A percentile compares a stretch with the other conserved stretches of the same genome.
Conservation (phyloP, 768 basidiomycete genomes). For the Psilocybe tampanensis region DNA sequence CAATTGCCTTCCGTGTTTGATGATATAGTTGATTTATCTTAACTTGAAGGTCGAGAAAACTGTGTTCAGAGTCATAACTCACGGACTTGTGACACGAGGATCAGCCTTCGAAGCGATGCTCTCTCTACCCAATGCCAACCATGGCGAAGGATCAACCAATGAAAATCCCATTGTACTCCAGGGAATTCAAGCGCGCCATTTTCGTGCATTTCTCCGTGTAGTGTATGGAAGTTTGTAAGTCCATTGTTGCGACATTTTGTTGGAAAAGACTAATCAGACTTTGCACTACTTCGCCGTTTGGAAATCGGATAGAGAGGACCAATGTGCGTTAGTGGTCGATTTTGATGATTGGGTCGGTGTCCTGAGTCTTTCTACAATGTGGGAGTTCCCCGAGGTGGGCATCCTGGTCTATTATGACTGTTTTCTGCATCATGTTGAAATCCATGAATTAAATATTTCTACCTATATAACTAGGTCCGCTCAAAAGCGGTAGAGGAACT, state of each 20-base stretch:
- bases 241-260: no score
- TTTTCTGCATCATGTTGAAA: not conserved
- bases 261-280: no score
- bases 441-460: not conserved
- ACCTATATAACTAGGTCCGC: not conserved
- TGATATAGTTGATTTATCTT: not conserved
- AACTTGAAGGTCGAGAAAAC: slow-evolving; percentile 9
- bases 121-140: not conserved
- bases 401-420: no score
- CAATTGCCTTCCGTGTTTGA: no score
- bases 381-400: slow-evolving; percentile 6
- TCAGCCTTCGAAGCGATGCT: slow-evolving; percentile 12
- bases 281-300: no score
- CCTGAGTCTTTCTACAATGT: slow-evolving; percentile 9
- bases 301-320: no score
- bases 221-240: slow-evolving; percentile 5
- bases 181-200: not conserved
- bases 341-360: slow-evolving; percentile 12
- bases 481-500: not conserved
- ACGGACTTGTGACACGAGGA: slow-evolving; percentile 5
- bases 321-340: no score
- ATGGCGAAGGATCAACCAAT: not conserved
- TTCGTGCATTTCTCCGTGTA: slow-evolving; percentile 4
- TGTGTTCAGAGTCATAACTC: slow-evolving; percentile 9
- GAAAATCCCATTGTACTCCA: slow-evolving; percentile 3